These are phyloP conservation scores for Pleurotus salmoneostramineus DNA, from an alignment of 768 basidiomycete genomes.

Conservation along the genomic window DNA sequence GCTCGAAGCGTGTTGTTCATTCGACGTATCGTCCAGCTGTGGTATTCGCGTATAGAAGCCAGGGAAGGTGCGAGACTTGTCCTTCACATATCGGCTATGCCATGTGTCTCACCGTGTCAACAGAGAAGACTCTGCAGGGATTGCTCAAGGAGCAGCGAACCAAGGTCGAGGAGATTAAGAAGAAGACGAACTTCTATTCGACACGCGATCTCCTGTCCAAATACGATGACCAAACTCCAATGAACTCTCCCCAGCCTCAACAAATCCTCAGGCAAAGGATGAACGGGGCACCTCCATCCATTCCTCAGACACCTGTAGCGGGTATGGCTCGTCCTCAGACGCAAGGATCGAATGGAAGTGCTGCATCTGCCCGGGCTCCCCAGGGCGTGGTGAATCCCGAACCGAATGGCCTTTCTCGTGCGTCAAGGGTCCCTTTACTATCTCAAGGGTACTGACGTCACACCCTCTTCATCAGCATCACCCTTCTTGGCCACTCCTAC, in stretches of 20 bases:
- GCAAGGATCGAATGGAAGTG: neutral
- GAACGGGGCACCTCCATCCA: conserved; percentile 15
- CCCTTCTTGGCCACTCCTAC: conserved; percentile 29
- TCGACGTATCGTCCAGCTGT: conserved; percentile 76
- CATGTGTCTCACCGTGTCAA: conserved; percentile 6
- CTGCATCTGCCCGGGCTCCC: conserved; percentile 24
- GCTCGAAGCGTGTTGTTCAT: conserved; percentile 63
- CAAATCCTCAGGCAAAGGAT: conserved; percentile 33
- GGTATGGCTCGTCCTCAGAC: no score
- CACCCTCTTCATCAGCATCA: neutral
- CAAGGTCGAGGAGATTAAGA: conserved; percentile 95
- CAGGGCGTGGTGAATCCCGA: conserved; percentile 20
- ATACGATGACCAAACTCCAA: conserved; percentile 65
- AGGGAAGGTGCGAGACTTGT: conserved; percentile 58
- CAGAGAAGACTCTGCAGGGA: conserved; percentile 76
- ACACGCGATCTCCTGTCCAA: conserved; percentile 88
- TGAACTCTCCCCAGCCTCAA: conserved; percentile 23
- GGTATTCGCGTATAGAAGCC: conserved; percentile 78
- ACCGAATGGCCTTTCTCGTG: neutral
- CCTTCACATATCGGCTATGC: neutral
- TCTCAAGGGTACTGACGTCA: neutral
- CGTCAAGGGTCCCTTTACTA: neutral
- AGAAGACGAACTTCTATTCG: conserved; percentile 93
- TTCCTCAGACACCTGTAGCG: conserved; percentile 14
- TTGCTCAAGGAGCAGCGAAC: conserved; percentile 76